These are phyloP conservation scores for Pinguiococcus pyrenoidosus DNA, from an alignment of 108 stramenopile species.

Conservation along the genomic window DNA sequence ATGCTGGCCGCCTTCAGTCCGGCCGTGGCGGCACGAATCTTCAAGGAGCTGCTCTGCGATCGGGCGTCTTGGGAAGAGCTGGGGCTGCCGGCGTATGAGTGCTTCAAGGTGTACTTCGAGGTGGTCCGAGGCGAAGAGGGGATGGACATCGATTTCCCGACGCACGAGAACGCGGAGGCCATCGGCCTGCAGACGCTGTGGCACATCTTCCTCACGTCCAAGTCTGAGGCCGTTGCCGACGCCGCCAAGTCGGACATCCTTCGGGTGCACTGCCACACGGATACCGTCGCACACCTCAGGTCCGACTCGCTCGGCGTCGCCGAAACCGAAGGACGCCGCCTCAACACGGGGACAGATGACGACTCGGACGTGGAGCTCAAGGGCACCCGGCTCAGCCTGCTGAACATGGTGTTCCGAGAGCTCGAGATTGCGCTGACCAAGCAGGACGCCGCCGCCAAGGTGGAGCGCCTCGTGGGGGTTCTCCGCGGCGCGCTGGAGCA, in stretches of 20 bases:
- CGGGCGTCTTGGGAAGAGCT: constrained; percentile 27
- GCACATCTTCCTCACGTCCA: constrained; percentile 23
- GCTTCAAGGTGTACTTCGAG: constrained; percentile 32
- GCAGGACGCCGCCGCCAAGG: too few species aligned
- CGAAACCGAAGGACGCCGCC: too few species aligned
- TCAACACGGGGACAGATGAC: too few species aligned
- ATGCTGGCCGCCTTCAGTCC: neutral
- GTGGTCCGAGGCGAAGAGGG: constrained; percentile 7
- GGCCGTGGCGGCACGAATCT: constrained; percentile 6
- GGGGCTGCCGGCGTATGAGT: constrained; percentile 29
- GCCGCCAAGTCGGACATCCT: constrained; percentile 18
- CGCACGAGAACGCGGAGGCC: constrained; percentile 3
- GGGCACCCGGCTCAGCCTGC: too few species aligned
- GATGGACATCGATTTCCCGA: neutral
- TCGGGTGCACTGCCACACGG: neutral
- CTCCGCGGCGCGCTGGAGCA: too few species aligned
- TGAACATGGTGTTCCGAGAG: too few species aligned
- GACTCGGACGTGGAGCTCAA: too few species aligned
- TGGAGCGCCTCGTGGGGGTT: too few species aligned
- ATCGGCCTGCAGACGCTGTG: constrained; percentile 31
- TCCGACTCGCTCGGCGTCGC: too few species aligned
- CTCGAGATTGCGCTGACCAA: too few species aligned
- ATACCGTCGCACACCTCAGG: too few species aligned
- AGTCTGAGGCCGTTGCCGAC: constrained; percentile 22
- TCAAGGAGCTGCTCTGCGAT: constrained; percentile 21